Percentiles rank a stretch among this genome's conserved stretches.
Conservation (phyloP, 306 rosid genomes). For the Hippophae tibetana region DNA sequence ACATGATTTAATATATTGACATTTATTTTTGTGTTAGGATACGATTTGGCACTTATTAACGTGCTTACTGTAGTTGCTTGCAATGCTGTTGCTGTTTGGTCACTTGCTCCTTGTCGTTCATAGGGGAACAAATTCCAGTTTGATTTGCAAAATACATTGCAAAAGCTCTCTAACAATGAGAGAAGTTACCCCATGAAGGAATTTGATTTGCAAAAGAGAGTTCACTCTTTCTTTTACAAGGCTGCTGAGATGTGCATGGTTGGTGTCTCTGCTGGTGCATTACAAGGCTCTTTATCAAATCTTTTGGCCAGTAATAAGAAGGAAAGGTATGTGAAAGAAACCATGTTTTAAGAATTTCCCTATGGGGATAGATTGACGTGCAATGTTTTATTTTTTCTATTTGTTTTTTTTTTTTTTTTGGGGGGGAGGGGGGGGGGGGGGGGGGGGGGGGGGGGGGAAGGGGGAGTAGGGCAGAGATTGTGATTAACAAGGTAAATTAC, state of each 20-base stretch:
- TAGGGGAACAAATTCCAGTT: constrained; percentile 86
- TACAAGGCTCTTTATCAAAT: constrained; percentile 73
- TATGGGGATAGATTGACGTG: background rate
- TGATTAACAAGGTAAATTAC: too few relatives aligned
- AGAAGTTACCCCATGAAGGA: constrained; percentile 89
- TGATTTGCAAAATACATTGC: constrained; percentile 93
- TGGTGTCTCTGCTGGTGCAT: constrained; percentile 83
- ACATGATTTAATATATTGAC: constrained; percentile 14
- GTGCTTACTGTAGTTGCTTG: constrained; percentile 91
- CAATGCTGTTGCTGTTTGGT: constrained; percentile 96
- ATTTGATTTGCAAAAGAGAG: constrained; percentile 78
- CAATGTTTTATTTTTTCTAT: too few relatives aligned
- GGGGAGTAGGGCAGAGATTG: too few relatives aligned
- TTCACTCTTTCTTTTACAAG: constrained; percentile 84
- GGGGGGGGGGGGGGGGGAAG: too few relatives aligned
- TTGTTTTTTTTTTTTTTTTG: too few relatives aligned
- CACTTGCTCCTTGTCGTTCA: constrained; percentile 96
- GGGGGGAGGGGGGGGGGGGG: too few relatives aligned
- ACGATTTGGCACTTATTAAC: constrained; percentile 87
- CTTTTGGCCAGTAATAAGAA: constrained; percentile 64
- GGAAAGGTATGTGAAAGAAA: constrained; percentile 43
- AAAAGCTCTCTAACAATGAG: constrained; percentile 98
- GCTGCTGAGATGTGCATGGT: constrained; percentile 97
- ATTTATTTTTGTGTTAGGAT: constrained; percentile 39
- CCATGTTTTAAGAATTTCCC: background rate